These are phyloP conservation scores for thale cress (Arabidopsis thaliana) DNA, from an alignment of 345 rosid genomes.

Conservation along the genomic window DNA sequence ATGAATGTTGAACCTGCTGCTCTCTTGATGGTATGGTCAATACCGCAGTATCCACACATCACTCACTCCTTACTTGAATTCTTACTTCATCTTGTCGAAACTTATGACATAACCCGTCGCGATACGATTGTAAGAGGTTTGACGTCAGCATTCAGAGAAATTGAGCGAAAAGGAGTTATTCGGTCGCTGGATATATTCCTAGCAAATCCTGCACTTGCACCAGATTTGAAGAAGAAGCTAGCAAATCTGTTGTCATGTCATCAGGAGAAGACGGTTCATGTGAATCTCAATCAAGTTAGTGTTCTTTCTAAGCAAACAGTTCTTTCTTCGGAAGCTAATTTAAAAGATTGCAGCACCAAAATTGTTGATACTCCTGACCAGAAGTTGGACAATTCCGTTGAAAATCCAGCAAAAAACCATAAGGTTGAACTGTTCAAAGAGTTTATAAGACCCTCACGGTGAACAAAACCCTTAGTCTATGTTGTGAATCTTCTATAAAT, in stretches of 20 bases:
- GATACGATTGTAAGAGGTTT: slow-evolving; percentile 59
- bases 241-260: slow-evolving; percentile 46
- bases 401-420: neutral
- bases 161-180: slow-evolving; percentile 70
- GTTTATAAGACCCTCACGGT: neutral
- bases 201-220: slow-evolving; percentile 51
- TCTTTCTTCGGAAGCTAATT: neutral
- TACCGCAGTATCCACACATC: slow-evolving; percentile 64
- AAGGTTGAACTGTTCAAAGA: neutral
- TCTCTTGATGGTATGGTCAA: slow-evolving; percentile 72
- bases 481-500: neutral
- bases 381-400: slow-evolving; percentile 18
- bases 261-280: slow-evolving; percentile 38
- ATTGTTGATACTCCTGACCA: slow-evolving; percentile 31
- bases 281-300: slow-evolving; percentile 30
- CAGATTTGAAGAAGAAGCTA: slow-evolving; percentile 61
- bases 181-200: slow-evolving; percentile 57
- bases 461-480: neutral
- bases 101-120: slow-evolving; percentile 56
- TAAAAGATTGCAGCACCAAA: slow-evolving; percentile 35
- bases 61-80: slow-evolving; percentile 76
- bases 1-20: slow-evolving; percentile 97
- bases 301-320: neutral
- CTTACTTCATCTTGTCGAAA: slow-evolving; percentile 72
- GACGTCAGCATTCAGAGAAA: slow-evolving; percentile 56